Evolutionary conservation across 495 filamentous ascomycete species (phyloP).

Genomic region (Neurospora intermedia): DNA sequence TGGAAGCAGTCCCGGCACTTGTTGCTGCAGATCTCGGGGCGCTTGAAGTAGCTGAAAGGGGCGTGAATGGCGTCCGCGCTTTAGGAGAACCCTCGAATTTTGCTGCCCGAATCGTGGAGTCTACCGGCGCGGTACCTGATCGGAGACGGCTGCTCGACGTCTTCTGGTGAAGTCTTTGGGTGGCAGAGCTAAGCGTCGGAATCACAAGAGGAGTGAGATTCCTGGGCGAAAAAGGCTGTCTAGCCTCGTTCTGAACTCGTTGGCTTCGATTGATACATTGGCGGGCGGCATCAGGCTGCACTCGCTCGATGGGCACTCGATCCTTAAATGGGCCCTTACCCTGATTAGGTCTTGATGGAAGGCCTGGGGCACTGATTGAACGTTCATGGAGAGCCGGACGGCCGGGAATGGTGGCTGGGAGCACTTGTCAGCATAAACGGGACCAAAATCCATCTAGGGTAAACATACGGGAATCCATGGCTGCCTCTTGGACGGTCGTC

Average conservation of each 20-base stretch:
- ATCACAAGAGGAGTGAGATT: constrained; percentile 41
- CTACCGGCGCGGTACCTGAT: constrained; percentile 27
- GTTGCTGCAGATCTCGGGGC: constrained; percentile 32
- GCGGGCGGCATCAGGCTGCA: constrained; percentile 8
- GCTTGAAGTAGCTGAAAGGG: constrained; percentile 27
- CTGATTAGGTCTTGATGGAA: constrained; percentile 37
- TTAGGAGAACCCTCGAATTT: constrained; percentile 36
- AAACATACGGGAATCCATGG: constrained; percentile 65
- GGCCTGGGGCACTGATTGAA: constrained; percentile 52
- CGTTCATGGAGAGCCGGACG: constrained; percentile 56
- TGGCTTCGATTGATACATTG: constrained; percentile 12
- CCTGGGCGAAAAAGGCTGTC: constrained; percentile 40
- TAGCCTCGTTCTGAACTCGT: constrained; percentile 4
- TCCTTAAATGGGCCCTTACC: constrained; percentile 19
- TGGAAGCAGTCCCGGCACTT: constrained; percentile 30
- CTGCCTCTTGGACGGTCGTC: constrained; percentile 55
- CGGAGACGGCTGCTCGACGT: constrained; percentile 29
- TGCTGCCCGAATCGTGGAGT: constrained; percentile 21
- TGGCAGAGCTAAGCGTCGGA: constrained; percentile 27
- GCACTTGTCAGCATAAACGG: constrained; percentile 17
- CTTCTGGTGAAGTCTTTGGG: constrained; percentile 27
- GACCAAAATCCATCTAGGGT: background rate
- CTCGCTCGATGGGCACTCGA: constrained; percentile 19
- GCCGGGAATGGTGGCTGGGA: constrained; percentile 60
- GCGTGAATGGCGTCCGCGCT: constrained; percentile 32